Evolutionary conservation across 441 rosid genomes (phyloP), one percentile per base, ranked within the genome.

Genomic region (Kokia cookei): DNA sequence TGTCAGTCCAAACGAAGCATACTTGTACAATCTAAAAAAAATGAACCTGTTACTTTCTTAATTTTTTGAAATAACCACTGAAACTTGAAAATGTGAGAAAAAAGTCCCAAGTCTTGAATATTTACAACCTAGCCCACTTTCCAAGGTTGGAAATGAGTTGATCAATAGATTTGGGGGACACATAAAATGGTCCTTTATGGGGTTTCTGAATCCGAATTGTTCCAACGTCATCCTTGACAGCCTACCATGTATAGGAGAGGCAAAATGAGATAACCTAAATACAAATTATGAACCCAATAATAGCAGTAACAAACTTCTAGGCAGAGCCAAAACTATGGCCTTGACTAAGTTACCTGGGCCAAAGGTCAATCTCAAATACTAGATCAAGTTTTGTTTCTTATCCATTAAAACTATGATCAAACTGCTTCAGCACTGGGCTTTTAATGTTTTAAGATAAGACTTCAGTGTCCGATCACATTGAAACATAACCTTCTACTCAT

Each of bases 61-160:
- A 43, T 14, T 14, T 69, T 43, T 37, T 22, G 43, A 59, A 71
- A 54, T 43, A 43, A 72, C 42, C 69, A 57, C 45, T 47, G 27
- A 75, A 71, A 14, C 7, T 3, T 73, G 48, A 8, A 71, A 15
- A 43, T 24, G 13, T 17, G 59, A 47, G 27, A 27, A 60, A 53
- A 37, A 59, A 48, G 29, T n/a, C 69, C 7, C 43, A 17, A 66
- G 61, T 62, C 24, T 35, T 17, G 15, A 27, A 59, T 15, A 11
- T 70, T 24, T 51, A 26, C 80, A 81, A 94, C 98, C 98, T 93
- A 61, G 96, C 94, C 99, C 97, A 93, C 80, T 91, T 93, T 64
- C 98, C 99, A 79, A 94, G 86, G 82, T 93, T 87, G 66, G 90
- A 88, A 74, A 84, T 82, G 72, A 88, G 89, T 68, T 85, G 89